phyloP scores from a whole-genome alignment of 768 basidiomycete species.

The Imleria badia region DNA sequence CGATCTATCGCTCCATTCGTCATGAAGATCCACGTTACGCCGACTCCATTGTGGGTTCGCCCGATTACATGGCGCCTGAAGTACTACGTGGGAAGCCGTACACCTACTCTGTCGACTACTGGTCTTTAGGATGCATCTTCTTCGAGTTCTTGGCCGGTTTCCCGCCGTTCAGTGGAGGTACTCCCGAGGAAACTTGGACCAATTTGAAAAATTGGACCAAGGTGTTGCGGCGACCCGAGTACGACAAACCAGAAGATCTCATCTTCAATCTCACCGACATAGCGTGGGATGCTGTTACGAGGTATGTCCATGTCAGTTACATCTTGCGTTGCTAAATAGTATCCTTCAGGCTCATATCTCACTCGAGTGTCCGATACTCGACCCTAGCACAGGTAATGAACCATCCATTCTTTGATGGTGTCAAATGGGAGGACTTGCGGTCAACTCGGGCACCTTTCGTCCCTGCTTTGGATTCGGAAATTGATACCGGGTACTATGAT shows the following conservation, averaged over 20 bases:
- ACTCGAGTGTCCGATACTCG: conserved; percentile 76
- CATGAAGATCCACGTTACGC: conserved; percentile 91
- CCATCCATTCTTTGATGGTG: conserved; percentile 80
- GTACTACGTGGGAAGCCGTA: conserved; percentile 94
- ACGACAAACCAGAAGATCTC: conserved; percentile 92
- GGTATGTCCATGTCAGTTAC: conserved; percentile 43
- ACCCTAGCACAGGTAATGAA: conserved; percentile 68
- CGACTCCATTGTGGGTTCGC: conserved; percentile 96
- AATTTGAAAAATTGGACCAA: conserved; percentile 98
- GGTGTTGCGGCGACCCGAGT: conserved; percentile 88
- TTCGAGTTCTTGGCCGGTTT: conserved; percentile 98
- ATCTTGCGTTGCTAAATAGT: not conserved
- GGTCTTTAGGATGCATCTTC: conserved; percentile 97
- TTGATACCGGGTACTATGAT: conserved; percentile 95
- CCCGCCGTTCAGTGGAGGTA: conserved; percentile 95
- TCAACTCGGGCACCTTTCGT: conserved; percentile 83
- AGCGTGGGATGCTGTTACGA: conserved; percentile 92
- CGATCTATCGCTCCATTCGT: conserved; percentile 90
- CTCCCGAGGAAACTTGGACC: conserved; percentile 97
- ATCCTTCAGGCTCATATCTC: conserved; percentile 72
- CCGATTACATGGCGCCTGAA: conserved; percentile 98
- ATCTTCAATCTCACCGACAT: conserved; percentile 94
- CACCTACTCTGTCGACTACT: conserved; percentile 94
- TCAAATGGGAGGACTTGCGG: conserved; percentile 81
- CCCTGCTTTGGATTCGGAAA: conserved; percentile 89